Base-by-base conservation (phyloP, 106 monocot genomes). In the Acanthochlamys bracteata region DNA sequence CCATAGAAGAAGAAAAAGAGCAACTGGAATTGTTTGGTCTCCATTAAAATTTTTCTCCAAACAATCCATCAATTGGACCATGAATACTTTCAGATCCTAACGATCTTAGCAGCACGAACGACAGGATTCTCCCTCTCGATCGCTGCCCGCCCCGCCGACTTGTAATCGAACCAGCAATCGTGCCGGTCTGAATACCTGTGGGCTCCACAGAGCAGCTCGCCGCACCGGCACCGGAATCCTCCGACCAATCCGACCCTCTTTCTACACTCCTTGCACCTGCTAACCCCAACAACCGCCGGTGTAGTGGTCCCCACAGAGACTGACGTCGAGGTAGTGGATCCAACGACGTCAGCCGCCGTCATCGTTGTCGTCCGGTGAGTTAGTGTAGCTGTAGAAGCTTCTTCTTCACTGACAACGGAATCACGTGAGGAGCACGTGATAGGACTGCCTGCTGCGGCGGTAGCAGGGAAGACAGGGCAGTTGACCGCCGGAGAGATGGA, bases 141-240 rank as follows among this genome's bases (percentile, higher is more conserved):
- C 69, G 79, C 66, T 17, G 81, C 94, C 64, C 84, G 25, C 7
- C 63, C 89, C 12, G 67, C 86, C 27, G 73, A 63, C 86, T 94
- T 94, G 73, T 94, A 94, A 42, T 94, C 89, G 72, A 66, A 94
- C 62, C 77, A 59, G 71, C 89, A 94, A 13, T 45, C 86, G 47
- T 94, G 93, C 21, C 89, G 80, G 41, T 94, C 93, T 14, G 86
- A 84, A 82, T 94, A 94, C 55, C 93, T 75, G 70, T 94, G 93
- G 59, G 71, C 65, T 16, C 78, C 81, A 76, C 93, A 94, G 74
- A 81, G 89, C 56, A 89, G 73, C 11, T 81, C 86, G 4, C 89
- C 94, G 84, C 94, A 94, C 27, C 94, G 86, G 79, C 94, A 94
- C 49, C 89, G 73, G 75, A 90, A 84, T 39, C 89, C 94, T 42